Evolutionary conservation across 352 stramenopile genomes (phyloP).

Genomic region (Phytophthora kernoviae): DNA sequence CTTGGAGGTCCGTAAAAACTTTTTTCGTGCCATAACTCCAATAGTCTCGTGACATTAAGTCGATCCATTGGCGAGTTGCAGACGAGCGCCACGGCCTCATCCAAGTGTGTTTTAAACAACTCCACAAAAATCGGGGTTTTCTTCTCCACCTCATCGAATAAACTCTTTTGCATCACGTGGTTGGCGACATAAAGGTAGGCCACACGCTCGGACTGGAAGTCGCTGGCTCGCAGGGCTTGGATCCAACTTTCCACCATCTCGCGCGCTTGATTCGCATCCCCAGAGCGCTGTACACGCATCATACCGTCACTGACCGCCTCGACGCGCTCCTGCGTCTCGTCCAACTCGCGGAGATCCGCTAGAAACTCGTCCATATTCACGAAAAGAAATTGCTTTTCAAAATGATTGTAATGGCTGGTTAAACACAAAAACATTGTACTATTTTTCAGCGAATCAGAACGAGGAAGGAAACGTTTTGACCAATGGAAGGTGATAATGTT

Average conservation of each 20-base stretch:
- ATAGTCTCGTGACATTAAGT: slow-evolving; percentile 70
- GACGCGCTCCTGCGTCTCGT: slow-evolving; percentile 85
- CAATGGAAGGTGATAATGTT: too few relatives aligned
- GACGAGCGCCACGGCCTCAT: slow-evolving; percentile 80
- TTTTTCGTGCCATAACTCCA: slow-evolving; percentile 85
- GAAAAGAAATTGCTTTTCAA: slow-evolving; percentile 8
- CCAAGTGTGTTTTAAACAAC: slow-evolving; percentile 48
- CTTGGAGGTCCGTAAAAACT: slow-evolving; percentile 56
- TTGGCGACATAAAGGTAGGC: slow-evolving; percentile 87
- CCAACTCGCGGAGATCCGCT: slow-evolving; percentile 73
- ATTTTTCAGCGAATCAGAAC: too few relatives aligned
- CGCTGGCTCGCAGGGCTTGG: slow-evolving; percentile 60
- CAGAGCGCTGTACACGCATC: slow-evolving; percentile 49
- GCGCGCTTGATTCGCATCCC: slow-evolving; percentile 27
- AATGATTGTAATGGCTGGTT: slow-evolving; percentile 7
- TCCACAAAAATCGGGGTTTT: slow-evolving; percentile 34
- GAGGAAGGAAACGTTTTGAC: too few relatives aligned
- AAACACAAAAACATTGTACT: background rate
- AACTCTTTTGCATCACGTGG: slow-evolving; percentile 81
- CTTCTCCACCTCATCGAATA: slow-evolving; percentile 35
- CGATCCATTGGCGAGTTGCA: slow-evolving; percentile 86
- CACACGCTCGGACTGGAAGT: slow-evolving; percentile 82
- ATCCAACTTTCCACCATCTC: slow-evolving; percentile 78
- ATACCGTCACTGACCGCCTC: slow-evolving; percentile 82
- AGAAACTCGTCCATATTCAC: slow-evolving; percentile 67